Evolutionary conservation across 768 basidiomycete species (phyloP).

Genomic region (Boletus insuetus): DNA sequence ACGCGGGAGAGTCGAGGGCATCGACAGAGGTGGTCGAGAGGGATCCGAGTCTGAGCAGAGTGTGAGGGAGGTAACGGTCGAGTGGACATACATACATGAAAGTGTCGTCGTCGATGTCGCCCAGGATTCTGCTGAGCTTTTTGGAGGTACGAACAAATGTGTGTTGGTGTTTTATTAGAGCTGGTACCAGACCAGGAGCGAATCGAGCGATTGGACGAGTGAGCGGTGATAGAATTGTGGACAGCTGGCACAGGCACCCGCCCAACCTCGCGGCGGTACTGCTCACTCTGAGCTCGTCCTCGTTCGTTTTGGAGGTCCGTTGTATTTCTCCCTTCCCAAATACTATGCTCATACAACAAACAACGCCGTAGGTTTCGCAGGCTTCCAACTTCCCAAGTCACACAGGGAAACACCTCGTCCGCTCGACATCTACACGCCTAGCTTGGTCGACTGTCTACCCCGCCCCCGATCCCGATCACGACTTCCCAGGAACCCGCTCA

Average conservation of each 20-base stretch:
- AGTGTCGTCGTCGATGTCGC: constrained; percentile 36
- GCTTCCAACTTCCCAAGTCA: constrained; percentile 14
- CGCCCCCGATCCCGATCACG: constrained; percentile 26
- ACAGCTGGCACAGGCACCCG: constrained; percentile 37
- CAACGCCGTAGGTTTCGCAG: constrained; percentile 31
- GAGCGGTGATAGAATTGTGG: no score
- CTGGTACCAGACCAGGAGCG: constrained; percentile 29
- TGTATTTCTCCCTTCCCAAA: no score
- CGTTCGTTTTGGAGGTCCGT: constrained; percentile 37
- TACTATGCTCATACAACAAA: no score
- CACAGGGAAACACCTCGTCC: constrained; percentile 10
- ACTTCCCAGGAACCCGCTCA: constrained; percentile 32
- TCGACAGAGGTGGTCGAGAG: not conserved
- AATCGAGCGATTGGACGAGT: no score
- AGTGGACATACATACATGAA: constrained; percentile 2
- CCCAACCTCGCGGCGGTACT: constrained; percentile 40
- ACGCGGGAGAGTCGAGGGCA: constrained; percentile 1
- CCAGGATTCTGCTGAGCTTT: constrained; percentile 59
- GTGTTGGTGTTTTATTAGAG: no score
- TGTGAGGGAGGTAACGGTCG: no score
- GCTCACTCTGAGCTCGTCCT: constrained; percentile 30
- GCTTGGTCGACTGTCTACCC: constrained; percentile 27
- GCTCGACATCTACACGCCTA: constrained; percentile 36
- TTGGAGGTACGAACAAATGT: constrained; percentile 47
- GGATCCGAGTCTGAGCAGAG: constrained; percentile 22